Evolutionary conservation across 148 eudicot genomes (phyloP).

Genomic region (Fagopyrum tataricum): DNA sequence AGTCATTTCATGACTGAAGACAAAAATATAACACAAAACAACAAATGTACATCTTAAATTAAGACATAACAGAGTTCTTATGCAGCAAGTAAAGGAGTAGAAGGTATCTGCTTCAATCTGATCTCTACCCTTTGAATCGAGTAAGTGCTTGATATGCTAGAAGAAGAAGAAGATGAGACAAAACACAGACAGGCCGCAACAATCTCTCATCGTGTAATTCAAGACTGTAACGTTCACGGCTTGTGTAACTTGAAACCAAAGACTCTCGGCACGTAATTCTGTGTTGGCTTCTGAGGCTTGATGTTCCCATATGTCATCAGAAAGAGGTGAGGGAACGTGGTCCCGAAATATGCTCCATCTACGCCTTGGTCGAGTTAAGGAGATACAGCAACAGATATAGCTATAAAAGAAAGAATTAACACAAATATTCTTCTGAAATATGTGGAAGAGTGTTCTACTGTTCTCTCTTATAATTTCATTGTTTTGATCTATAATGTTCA

Average conservation of each 20-base stretch:
- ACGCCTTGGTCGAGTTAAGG: conserved; percentile 6
- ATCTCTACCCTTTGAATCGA: not conserved
- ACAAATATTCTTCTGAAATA: not conserved
- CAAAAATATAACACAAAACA: not conserved
- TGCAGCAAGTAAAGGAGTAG: not conserved
- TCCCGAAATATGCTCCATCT: conserved; percentile 16
- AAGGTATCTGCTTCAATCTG: not conserved
- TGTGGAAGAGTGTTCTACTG: not conserved
- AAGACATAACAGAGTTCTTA: not conserved
- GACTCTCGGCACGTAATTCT: conserved; percentile 17
- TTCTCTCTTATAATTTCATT: not conserved
- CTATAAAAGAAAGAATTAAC: too few species aligned
- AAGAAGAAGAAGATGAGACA: too few species aligned
- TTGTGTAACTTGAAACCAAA: conserved; percentile 20
- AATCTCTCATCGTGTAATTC: not conserved
- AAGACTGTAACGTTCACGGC: not conserved
- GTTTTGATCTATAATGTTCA: not conserved
- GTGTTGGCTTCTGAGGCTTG: conserved; percentile 16
- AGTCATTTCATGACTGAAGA: not conserved
- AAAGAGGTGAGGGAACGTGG: conserved; percentile 13
- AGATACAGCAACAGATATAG: not conserved
- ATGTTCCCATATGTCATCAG: conserved; percentile 17
- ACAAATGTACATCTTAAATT: too few species aligned
- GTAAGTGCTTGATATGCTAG: too few species aligned
- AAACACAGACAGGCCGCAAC: not conserved